A percentile compares a stretch with the other conserved stretches of the same genome.
Evolutionary conservation across 768 basidiomycete genomes (phyloP).

Genomic region (Cystofilobasidium bisporidii): DNA sequence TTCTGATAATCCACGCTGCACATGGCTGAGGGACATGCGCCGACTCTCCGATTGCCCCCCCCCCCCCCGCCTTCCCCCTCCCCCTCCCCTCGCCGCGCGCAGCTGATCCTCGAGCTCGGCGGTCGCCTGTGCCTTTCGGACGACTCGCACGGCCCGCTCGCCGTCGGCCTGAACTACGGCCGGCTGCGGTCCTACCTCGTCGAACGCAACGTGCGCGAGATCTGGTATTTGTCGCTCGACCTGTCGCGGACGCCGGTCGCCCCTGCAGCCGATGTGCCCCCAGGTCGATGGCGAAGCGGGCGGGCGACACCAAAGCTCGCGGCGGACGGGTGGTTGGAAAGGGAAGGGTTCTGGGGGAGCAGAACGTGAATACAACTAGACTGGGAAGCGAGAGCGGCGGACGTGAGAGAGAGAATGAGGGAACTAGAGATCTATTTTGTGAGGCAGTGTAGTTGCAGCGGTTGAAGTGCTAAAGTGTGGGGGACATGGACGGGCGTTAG

Average conservation of each 20-base stretch:
- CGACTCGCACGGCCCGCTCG: constrained; percentile 84
- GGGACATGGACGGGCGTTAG: background rate
- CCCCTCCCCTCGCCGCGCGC: constrained; percentile 5
- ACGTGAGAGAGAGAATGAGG: background rate
- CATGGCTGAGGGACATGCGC: too few relatives aligned
- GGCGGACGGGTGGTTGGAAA: constrained; percentile 31
- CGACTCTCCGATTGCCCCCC: too few relatives aligned
- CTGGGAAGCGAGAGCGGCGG: constrained; percentile 7
- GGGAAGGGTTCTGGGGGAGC: constrained; percentile 33
- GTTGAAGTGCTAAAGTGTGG: background rate
- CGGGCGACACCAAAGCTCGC: constrained; percentile 30
- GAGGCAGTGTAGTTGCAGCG: background rate
- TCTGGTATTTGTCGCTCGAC: constrained; percentile 39
- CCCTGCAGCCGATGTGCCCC: background rate
- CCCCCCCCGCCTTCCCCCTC: too few relatives aligned
- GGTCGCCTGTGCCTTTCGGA: constrained; percentile 83
- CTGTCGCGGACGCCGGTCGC: constrained; percentile 16
- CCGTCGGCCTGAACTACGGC: constrained; percentile 77
- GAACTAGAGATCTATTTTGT: background rate
- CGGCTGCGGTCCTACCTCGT: constrained; percentile 57
- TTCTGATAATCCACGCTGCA: too few relatives aligned
- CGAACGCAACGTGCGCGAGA: constrained; percentile 48
- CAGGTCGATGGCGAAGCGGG: constrained; percentile 24
- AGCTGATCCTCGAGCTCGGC: constrained; percentile 61
- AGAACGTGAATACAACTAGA: constrained; percentile 12